Percentiles rank a stretch among this genome's conserved stretches.
These are phyloP conservation scores for Carex sylvatica DNA, from an alignment of 202 grass and related monocot genomes.

Conservation along the genomic window DNA sequence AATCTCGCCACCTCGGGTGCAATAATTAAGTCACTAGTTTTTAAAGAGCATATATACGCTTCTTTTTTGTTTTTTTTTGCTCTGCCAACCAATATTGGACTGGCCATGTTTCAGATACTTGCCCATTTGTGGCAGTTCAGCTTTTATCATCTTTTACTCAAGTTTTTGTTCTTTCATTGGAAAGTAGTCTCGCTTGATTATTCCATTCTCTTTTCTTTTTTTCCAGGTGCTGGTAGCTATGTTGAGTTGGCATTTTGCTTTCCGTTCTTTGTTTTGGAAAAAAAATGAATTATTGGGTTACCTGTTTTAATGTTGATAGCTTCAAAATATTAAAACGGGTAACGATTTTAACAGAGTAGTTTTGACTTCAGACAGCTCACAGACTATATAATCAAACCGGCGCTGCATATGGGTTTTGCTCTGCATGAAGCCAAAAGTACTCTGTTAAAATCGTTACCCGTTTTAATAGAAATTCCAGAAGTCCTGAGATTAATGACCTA, in stretches of 20 bases:
- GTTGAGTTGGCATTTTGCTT: not conserved
- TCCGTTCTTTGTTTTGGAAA: not conserved
- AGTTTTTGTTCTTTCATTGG: conserved; percentile 26
- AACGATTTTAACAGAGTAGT: too few species aligned
- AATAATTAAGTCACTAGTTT: not conserved
- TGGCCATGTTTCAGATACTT: conserved; percentile 21
- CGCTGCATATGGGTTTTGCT: too few species aligned
- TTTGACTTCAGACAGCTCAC: too few species aligned
- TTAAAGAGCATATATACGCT: not conserved
- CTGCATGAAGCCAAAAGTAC: too few species aligned
- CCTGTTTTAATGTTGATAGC: not conserved
- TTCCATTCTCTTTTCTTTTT: not conserved
- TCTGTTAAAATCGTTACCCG: too few species aligned
- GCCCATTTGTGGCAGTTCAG: not conserved
- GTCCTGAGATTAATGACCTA: not conserved
- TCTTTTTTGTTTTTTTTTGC: not conserved
- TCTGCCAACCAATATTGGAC: conserved; percentile 11
- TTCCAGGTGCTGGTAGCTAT: not conserved
- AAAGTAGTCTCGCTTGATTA: not conserved
- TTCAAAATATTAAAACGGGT: not conserved
- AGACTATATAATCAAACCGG: too few species aligned
- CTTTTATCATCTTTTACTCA: conserved; percentile 14
- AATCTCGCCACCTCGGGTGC: too few species aligned
- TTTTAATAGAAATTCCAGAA: not conserved
- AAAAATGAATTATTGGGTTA: not conserved